Conservation (phyloP, 495 filamentous ascomycete species). For the Penicillium desertorum region DNA sequence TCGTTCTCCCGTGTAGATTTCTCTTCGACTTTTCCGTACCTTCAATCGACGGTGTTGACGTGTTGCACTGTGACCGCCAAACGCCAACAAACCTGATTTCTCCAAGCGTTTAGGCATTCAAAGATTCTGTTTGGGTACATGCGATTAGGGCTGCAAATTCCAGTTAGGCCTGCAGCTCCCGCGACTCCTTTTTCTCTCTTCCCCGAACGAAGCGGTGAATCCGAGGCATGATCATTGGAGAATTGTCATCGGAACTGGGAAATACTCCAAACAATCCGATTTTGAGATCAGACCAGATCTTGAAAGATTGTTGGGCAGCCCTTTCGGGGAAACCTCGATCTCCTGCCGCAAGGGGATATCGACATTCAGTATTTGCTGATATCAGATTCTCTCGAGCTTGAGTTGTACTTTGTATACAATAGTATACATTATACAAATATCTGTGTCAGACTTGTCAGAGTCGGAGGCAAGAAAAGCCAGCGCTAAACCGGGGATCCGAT, state of each 20-base stretch:
- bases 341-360: slow-evolving; percentile 11
- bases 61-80: slow-evolving; percentile 20
- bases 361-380: not conserved
- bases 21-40: not conserved
- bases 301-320: slow-evolving; percentile 15
- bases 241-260: slow-evolving; percentile 11
- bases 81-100: slow-evolving; percentile 3
- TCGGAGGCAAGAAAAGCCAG: not conserved
- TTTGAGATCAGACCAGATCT: slow-evolving; percentile 9
- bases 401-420: not conserved
- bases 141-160: slow-evolving; percentile 11
- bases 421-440: not conserved
- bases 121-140: slow-evolving; percentile 5
- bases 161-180: slow-evolving; percentile 3
- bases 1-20: slow-evolving; percentile 4
- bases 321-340: slow-evolving; percentile 9
- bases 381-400: not conserved
- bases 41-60: slow-evolving; percentile 21
- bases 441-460: slow-evolving; percentile 1
- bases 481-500: slow-evolving; percentile 2
- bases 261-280: slow-evolving; percentile 17
- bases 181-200: not conserved
- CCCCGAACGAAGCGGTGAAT: slow-evolving; percentile 20
- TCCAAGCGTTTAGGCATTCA: slow-evolving; percentile 2
- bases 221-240: slow-evolving; percentile 9